Evolutionary conservation across 177 flowering plant species (phyloP).

Genomic region (Tripterygium wilfordii): DNA sequence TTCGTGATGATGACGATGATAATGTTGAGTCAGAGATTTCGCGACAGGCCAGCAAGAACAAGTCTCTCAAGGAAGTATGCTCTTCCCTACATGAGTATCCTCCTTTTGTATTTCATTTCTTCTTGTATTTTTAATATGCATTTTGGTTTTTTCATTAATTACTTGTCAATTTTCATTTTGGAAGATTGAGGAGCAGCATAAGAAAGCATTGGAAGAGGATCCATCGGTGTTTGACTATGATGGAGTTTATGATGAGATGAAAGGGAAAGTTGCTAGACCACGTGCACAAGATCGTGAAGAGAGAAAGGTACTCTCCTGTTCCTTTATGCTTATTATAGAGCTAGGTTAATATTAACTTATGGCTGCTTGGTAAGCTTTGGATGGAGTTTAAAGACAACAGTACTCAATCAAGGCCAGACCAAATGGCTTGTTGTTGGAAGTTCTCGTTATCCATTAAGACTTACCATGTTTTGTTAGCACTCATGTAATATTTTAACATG

Average conservation of each 20-base stretch:
- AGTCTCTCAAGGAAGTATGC: slow-evolving; percentile 58
- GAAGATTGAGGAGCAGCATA: slow-evolving; percentile 83
- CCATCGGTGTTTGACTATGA: slow-evolving; percentile 89
- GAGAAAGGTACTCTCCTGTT: slow-evolving; percentile 43
- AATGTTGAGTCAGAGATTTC: slow-evolving; percentile 70
- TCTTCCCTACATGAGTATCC: neutral
- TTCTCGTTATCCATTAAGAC: too few relatives aligned
- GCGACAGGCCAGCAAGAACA: slow-evolving; percentile 76
- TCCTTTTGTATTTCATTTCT: neutral
- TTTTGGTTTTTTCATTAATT: slow-evolving; percentile 1
- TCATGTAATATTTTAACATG: too few relatives aligned
- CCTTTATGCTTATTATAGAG: neutral
- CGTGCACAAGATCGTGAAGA: slow-evolving; percentile 51
- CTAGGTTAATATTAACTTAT: too few relatives aligned
- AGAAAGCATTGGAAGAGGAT: slow-evolving; percentile 90
- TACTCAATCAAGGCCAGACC: too few relatives aligned
- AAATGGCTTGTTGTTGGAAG: too few relatives aligned
- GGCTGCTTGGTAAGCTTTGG: too few relatives aligned
- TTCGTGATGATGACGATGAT: slow-evolving; percentile 47
- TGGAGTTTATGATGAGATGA: slow-evolving; percentile 90
- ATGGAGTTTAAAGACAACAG: too few relatives aligned
- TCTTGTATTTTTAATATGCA: neutral
- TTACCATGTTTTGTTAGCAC: too few relatives aligned
- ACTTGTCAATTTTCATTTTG: slow-evolving; percentile 27
- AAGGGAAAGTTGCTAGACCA: slow-evolving; percentile 48